phyloP scores from a whole-genome alignment of 2,329 filamentous ascomycete species.

The Apiospora sp. region DNA sequence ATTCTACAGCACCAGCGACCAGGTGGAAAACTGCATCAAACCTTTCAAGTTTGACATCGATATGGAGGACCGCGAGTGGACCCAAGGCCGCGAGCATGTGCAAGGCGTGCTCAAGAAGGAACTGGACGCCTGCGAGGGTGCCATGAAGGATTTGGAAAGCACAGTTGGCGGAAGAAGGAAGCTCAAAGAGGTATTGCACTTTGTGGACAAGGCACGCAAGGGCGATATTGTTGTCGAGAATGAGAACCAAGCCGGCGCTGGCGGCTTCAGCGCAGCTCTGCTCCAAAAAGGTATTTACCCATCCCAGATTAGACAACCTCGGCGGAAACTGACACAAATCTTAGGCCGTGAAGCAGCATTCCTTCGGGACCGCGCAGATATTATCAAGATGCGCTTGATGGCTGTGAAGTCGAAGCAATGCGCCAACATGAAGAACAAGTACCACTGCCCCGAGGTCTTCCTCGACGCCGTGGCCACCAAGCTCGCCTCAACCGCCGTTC shows the following conservation, averaged over 20 bases:
- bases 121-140: constrained; percentile 81
- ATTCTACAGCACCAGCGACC: constrained; percentile 96
- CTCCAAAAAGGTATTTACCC: constrained; percentile 75
- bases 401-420: constrained; percentile 94
- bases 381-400: constrained; percentile 87
- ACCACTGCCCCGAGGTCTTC: constrained; percentile 96
- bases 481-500: constrained; percentile 90
- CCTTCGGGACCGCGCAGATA: constrained; percentile 87
- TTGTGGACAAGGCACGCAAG: constrained; percentile 88
- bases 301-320: neutral
- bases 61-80: constrained; percentile 90
- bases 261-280: constrained; percentile 89
- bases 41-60: constrained; percentile 99
- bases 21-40: constrained; percentile 99
- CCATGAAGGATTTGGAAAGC: constrained; percentile 78
- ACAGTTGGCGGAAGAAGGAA: constrained; percentile 83
- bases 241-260: constrained; percentile 83
- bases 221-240: constrained; percentile 87
- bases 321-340: constrained; percentile 37
- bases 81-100: constrained; percentile 83
- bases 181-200: constrained; percentile 86
- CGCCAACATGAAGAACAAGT: constrained; percentile 84
- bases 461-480: constrained; percentile 97
- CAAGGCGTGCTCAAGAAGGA: constrained; percentile 85
- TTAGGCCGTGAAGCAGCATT: constrained; percentile 91